Percentiles rank a stretch among this genome's conserved stretches.
Evolutionary conservation across 345 rosid genomes (phyloP).

Genomic region (Eucalyptus viminalis): DNA sequence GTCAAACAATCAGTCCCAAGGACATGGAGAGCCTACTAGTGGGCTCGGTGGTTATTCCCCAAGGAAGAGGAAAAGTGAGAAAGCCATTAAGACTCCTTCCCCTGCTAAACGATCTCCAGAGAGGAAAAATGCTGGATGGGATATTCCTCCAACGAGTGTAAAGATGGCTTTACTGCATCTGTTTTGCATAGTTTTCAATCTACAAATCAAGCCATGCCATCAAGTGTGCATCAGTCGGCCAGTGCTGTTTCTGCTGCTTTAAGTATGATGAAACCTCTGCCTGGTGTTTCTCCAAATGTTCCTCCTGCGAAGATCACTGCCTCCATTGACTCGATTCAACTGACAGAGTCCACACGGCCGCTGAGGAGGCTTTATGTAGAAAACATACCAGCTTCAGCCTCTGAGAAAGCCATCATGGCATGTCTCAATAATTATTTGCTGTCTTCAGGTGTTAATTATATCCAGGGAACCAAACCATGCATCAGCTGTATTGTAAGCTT

Average conservation of each 20-base stretch:
- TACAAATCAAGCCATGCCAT: slow-evolving; percentile 20
- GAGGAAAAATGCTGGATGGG: slow-evolving; percentile 78
- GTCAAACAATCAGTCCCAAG: slow-evolving; percentile 32
- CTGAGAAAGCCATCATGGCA: slow-evolving; percentile 70
- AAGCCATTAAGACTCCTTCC: slow-evolving; percentile 54
- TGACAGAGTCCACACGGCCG: slow-evolving; percentile 78
- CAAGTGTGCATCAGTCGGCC: slow-evolving; percentile 24
- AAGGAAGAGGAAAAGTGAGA: slow-evolving; percentile 67
- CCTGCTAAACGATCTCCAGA: slow-evolving; percentile 56
- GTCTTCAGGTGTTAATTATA: slow-evolving; percentile 54
- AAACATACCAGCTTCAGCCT: slow-evolving; percentile 63
- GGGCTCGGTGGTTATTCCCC: slow-evolving; percentile 97
- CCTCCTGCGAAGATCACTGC: slow-evolving; percentile 17
- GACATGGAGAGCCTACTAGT: slow-evolving; percentile 42
- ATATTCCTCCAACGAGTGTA: slow-evolving; percentile 40
- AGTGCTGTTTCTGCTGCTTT: slow-evolving; percentile 23
- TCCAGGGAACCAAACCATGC: slow-evolving; percentile 69
- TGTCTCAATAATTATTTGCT: slow-evolving; percentile 52
- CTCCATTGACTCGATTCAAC: slow-evolving; percentile 60
- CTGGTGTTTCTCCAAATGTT: slow-evolving; percentile 18
- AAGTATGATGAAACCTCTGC: slow-evolving; percentile 18
- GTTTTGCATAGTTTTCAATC: slow-evolving; percentile 26
- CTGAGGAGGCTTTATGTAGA: slow-evolving; percentile 88
- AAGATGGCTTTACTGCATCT: slow-evolving; percentile 10
- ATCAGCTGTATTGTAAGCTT: slow-evolving; percentile 79